phyloP scores from a whole-genome alignment of 192 early-diverging fungal genomes.

The Coemansia sp. region DNA sequence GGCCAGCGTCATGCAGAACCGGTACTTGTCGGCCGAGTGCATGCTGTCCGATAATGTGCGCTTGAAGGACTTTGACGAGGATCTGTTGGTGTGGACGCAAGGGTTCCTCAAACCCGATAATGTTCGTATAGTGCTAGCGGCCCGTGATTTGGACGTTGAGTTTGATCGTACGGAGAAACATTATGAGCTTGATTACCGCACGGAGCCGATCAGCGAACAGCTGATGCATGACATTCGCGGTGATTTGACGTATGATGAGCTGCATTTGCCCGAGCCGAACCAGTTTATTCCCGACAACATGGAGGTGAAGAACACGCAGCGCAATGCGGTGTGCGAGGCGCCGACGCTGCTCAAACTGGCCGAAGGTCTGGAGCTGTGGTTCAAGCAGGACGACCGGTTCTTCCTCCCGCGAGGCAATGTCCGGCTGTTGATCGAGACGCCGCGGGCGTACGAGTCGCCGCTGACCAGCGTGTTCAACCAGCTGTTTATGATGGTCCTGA shows the following conservation, averaged over 20 bases:
- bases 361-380: constrained; percentile 73
- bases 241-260: constrained; percentile 45
- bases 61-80: constrained; percentile 66
- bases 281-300: constrained; percentile 86
- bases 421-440: constrained; percentile 69
- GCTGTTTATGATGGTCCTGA: constrained; percentile 76
- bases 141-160: constrained; percentile 45
- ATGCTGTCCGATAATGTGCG: constrained; percentile 69
- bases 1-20: constrained; percentile 76
- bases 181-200: constrained; percentile 80
- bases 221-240: constrained; percentile 46
- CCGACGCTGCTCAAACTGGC: constrained; percentile 32
- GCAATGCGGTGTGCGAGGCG: constrained; percentile 10
- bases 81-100: constrained; percentile 64
- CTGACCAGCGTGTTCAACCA: constrained; percentile 65
- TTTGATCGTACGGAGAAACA: constrained; percentile 65
- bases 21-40: constrained; percentile 63
- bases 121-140: constrained; percentile 58
- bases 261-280: constrained; percentile 75
- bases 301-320: constrained; percentile 51
- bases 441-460: constrained; percentile 75
- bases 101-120: constrained; percentile 62
- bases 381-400: constrained; percentile 93
- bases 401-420: constrained; percentile 85
- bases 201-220: constrained; percentile 57